phyloP scores from a whole-genome alignment of 441 rosid genomes.

The Croton setiger region DNA sequence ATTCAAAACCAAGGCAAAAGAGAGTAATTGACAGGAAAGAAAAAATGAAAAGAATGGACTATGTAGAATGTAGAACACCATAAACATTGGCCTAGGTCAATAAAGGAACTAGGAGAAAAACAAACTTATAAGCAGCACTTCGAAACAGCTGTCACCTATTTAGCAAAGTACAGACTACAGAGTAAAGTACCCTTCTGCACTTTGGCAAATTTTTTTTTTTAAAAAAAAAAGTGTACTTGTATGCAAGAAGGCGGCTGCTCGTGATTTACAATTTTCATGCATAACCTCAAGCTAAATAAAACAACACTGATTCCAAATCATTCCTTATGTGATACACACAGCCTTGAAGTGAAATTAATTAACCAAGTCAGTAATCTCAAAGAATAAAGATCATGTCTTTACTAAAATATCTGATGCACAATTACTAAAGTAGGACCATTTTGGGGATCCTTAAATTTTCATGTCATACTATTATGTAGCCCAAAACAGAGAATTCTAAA shows the following conservation, averaged over 20 bases:
- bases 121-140: background rate
- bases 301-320: background rate
- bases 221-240: no score
- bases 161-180: no score
- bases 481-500: no score
- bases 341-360: background rate
- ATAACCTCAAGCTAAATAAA: background rate
- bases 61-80: background rate
- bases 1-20: background rate
- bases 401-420: background rate
- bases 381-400: background rate
- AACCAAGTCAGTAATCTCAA: background rate
- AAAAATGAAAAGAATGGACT: no score
- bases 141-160: background rate
- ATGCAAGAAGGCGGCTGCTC: background rate
- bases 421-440: background rate
- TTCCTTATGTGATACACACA: background rate
- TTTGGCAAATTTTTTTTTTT: no score
- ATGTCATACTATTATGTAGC: background rate
- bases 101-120: background rate
- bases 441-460: background rate
- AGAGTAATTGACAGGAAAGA: no score
- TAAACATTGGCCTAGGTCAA: background rate
- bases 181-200: no score
- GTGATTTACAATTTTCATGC: background rate